Conservation (phyloP, 1,139 yeast genomes). For the Candida tropicalis region DNA sequence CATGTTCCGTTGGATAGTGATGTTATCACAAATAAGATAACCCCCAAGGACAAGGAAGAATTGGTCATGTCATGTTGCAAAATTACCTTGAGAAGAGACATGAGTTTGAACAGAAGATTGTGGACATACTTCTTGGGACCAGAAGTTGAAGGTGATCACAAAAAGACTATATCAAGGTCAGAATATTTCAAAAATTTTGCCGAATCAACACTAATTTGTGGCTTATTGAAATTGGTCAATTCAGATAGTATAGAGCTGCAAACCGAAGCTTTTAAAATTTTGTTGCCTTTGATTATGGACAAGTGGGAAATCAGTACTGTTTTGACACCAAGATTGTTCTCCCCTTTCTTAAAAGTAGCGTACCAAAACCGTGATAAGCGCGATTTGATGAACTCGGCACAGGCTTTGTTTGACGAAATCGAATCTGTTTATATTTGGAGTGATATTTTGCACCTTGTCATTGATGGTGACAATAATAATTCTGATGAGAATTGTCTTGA, state of each 20-base stretch:
- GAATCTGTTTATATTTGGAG: conserved; percentile 82
- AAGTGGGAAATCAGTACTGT: conserved; percentile 89
- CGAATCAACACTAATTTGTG: conserved; percentile 47
- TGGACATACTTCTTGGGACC: conserved; percentile 96
- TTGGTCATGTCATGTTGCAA: conserved; percentile 65
- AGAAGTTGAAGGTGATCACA: conserved; percentile 34
- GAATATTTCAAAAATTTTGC: conserved; percentile 66
- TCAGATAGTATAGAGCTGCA: conserved; percentile 33
- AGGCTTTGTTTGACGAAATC: conserved; percentile 78
- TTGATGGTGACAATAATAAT: conserved; percentile 5
- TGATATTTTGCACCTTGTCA: conserved; percentile 41
- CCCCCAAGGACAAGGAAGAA: conserved; percentile 55
- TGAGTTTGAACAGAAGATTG: conserved; percentile 89
- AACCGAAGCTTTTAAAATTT: conserved; percentile 60
- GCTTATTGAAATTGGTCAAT: conserved; percentile 53
- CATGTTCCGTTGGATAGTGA: conserved; percentile 67
- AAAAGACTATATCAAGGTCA: conserved; percentile 12
- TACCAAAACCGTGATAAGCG: conserved; percentile 21
- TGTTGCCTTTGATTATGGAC: conserved; percentile 73
- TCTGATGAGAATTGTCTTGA: conserved; percentile 29
- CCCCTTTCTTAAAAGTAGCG: conserved; percentile 57
- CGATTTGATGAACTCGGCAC: conserved; percentile 60
- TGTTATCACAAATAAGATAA: conserved; percentile 51
- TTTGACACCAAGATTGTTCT: conserved; percentile 68
- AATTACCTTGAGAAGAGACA: conserved; percentile 78